These are phyloP conservation scores for Stevia rebaudiana DNA, from an alignment of 140 eudicot species.

Conservation along the genomic window DNA sequence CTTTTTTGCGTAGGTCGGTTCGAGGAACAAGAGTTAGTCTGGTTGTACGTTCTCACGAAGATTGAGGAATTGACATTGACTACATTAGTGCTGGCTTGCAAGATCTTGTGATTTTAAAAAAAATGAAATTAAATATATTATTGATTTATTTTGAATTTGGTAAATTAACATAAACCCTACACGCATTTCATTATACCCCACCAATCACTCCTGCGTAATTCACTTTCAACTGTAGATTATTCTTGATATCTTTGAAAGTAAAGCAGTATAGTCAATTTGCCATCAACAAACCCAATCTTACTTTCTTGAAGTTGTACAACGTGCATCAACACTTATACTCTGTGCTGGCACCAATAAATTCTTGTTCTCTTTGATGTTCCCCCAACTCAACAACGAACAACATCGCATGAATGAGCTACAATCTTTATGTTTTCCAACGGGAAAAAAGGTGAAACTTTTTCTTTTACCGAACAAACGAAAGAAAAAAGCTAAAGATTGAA, in stretches of 20 bases:
- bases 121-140: too few species aligned
- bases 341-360: slow-evolving; percentile 40
- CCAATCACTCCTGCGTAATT: slow-evolving; percentile 24
- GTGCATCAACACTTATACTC: slow-evolving; percentile 21
- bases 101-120: too few species aligned
- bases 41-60: too few species aligned
- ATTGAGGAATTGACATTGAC: too few species aligned
- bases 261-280: slow-evolving; percentile 20
- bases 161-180: not conserved
- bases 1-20: too few species aligned
- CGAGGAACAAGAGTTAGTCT: too few species aligned
- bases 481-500: slow-evolving; percentile 35
- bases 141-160: not conserved
- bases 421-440: slow-evolving; percentile 48
- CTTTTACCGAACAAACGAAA: slow-evolving; percentile 42
- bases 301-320: not conserved
- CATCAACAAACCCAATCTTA: slow-evolving; percentile 19
- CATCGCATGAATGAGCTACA: slow-evolving; percentile 43
- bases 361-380: slow-evolving; percentile 26
- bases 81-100: too few species aligned
- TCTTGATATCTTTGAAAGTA: slow-evolving; percentile 13
- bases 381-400: slow-evolving; percentile 33
- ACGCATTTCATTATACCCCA: slow-evolving; percentile 15
- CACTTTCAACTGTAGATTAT: slow-evolving; percentile 12
- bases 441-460: slow-evolving; percentile 35